Evolutionary conservation across 2,329 filamentous ascomycete species (phyloP).

Genomic region (Juglanconis oblonga): DNA sequence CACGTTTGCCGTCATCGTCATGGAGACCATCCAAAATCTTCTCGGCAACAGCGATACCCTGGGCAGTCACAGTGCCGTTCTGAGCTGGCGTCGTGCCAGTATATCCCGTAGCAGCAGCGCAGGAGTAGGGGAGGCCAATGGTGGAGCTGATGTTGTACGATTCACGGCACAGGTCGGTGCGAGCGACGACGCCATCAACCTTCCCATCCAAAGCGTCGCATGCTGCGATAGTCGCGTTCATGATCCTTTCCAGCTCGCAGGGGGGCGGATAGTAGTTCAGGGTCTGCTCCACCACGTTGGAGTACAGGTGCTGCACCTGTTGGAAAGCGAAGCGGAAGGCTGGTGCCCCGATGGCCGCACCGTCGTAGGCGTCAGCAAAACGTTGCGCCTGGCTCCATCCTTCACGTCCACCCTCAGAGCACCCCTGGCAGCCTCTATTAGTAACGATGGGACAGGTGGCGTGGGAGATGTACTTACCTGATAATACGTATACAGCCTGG

Average conservation of each 20-base stretch:
- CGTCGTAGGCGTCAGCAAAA: conserved; percentile 40
- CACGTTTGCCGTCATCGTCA: conserved; percentile 31
- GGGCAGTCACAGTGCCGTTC: conserved; percentile 16
- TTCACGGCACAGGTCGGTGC: conserved; percentile 35
- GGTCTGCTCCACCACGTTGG: conserved; percentile 36
- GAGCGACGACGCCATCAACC: conserved; percentile 17
- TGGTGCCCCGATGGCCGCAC: conserved; percentile 42
- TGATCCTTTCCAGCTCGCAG: conserved; percentile 24
- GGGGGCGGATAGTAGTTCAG: conserved; percentile 40
- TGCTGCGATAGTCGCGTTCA: conserved; percentile 10
- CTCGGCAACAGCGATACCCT: conserved; percentile 24
- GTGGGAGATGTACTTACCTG: conserved; percentile 26
- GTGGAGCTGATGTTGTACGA: conserved; percentile 41
- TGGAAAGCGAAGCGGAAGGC: conserved; percentile 42
- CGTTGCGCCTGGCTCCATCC: conserved; percentile 44
- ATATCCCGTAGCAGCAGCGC: background rate
- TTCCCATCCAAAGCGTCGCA: conserved; percentile 10
- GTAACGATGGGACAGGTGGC: background rate
- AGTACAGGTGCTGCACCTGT: conserved; percentile 22
- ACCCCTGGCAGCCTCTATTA: conserved; percentile 30
- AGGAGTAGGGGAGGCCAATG: conserved; percentile 38
- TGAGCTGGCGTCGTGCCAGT: conserved; percentile 17
- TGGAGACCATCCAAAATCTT: conserved; percentile 32
- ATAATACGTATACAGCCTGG: conserved; percentile 50
- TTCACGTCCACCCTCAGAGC: conserved; percentile 46